phyloP scores from a whole-genome alignment of 73 alveolate genomes.

The Paraurostyla sp. region DNA sequence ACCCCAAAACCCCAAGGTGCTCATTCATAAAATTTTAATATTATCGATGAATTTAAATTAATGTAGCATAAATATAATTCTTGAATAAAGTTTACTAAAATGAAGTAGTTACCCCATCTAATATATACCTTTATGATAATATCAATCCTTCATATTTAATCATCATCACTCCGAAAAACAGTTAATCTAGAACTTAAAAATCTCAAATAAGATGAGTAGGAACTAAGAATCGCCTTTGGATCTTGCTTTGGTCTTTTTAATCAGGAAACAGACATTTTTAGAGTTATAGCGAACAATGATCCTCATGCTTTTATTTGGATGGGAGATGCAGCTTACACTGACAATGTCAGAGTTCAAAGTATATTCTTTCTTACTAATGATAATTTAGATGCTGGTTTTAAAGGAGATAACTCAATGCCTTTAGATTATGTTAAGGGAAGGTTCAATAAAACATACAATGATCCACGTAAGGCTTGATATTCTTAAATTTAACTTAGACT shows the following conservation, averaged over 20 bases:
- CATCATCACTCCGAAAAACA: too few relatives aligned
- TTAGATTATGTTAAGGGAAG: conserved; percentile 31
- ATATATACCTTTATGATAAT: too few relatives aligned
- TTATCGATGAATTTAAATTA: too few relatives aligned
- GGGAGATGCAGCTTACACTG: conserved; percentile 82
- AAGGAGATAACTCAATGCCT: conserved; percentile 11
- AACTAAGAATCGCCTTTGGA: conserved; percentile 59
- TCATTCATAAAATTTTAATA: too few relatives aligned
- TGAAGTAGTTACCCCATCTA: too few relatives aligned
- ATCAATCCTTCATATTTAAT: too few relatives aligned
- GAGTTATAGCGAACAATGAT: not conserved
- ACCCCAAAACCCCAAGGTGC: too few relatives aligned
- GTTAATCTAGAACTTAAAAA: too few relatives aligned
- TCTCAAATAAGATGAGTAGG: not conserved
- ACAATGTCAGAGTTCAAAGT: conserved; percentile 19
- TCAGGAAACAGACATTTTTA: conserved; percentile 27
- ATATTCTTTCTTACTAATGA: not conserved
- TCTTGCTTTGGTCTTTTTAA: conserved; percentile 63
- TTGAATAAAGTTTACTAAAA: too few relatives aligned
- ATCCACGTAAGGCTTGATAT: not conserved
- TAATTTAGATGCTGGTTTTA: not conserved
- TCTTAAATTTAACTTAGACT: not conserved
- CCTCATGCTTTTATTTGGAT: conserved; percentile 74
- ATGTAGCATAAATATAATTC: too few relatives aligned
- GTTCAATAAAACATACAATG: conserved; percentile 10